phyloP scores from a whole-genome alignment of 805 yeast genomes.

The Candida boleticola region DNA sequence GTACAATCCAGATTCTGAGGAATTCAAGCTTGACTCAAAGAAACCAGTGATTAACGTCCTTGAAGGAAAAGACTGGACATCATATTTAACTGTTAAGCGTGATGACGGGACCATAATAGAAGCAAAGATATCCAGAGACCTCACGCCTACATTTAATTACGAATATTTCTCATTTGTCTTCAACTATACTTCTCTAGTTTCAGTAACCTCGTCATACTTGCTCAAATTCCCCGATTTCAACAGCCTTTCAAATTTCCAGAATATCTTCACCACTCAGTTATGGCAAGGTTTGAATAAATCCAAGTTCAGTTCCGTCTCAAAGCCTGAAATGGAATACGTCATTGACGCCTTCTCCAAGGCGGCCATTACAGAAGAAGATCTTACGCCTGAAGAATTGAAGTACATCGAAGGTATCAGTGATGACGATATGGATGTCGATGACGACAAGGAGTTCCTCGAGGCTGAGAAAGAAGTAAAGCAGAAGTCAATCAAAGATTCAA shows the following conservation, averaged over 20 bases:
- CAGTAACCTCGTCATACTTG: slow-evolving; percentile 52
- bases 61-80: slow-evolving; percentile 51
- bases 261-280: slow-evolving; percentile 45
- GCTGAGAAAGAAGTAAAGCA: neutral
- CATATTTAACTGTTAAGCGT: slow-evolving; percentile 46
- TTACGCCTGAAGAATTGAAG: slow-evolving; percentile 15
- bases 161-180: slow-evolving; percentile 61
- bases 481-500: neutral
- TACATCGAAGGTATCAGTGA: slow-evolving; percentile 17
- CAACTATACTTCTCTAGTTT: slow-evolving; percentile 39
- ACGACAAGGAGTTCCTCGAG: neutral
- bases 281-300: slow-evolving; percentile 60
- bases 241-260: slow-evolving; percentile 51
- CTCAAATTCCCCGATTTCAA: slow-evolving; percentile 48
- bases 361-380: slow-evolving; percentile 34
- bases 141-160: slow-evolving; percentile 67
- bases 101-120: slow-evolving; percentile 7
- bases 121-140: slow-evolving; percentile 31
- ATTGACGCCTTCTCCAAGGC: slow-evolving; percentile 47
- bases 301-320: slow-evolving; percentile 40
- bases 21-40: slow-evolving; percentile 44
- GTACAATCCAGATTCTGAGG: slow-evolving; percentile 51
- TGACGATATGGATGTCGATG: slow-evolving; percentile 25
- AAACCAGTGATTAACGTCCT: slow-evolving; percentile 29
- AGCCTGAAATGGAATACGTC: slow-evolving; percentile 54